These are phyloP conservation scores for Cladosporium sp. DNA, from an alignment of 2,329 filamentous ascomycete species.

Conservation along the genomic window DNA sequence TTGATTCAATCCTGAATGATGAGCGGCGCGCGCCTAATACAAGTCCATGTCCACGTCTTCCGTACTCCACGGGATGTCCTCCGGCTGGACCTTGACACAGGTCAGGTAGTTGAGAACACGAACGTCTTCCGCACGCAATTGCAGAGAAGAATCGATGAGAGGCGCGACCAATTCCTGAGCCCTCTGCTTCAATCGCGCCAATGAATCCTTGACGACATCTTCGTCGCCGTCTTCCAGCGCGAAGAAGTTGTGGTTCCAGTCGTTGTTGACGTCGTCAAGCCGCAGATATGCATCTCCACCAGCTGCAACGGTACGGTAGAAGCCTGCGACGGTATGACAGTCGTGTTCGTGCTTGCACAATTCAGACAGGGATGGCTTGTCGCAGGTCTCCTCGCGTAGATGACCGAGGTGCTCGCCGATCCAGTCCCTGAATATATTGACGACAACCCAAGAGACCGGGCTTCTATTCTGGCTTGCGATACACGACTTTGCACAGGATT, in stretches of 20 bases:
- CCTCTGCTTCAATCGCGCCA: slow-evolving; percentile 9
- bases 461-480: slow-evolving; percentile 11
- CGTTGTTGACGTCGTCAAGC: slow-evolving; percentile 19
- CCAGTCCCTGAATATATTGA: slow-evolving; percentile 30
- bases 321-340: slow-evolving; percentile 14
- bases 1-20: too few species aligned
- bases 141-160: slow-evolving; percentile 19
- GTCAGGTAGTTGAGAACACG: slow-evolving; percentile 30
- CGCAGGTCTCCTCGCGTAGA: neutral
- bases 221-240: slow-evolving; percentile 11
- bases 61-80: slow-evolving; percentile 28
- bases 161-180: slow-evolving; percentile 29
- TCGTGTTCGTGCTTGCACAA: slow-evolving; percentile 13
- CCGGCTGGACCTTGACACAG: slow-evolving; percentile 25
- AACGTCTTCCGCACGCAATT: slow-evolving; percentile 2
- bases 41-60: neutral
- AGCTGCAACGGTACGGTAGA: slow-evolving; percentile 27
- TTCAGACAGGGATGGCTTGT: neutral
- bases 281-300: slow-evolving; percentile 27
- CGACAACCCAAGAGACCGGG: slow-evolving; percentile 24
- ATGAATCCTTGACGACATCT: slow-evolving; percentile 14
- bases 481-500: neutral
- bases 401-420: slow-evolving; percentile 19
- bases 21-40: too few species aligned
- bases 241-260: slow-evolving; percentile 12